phyloP scores from a whole-genome alignment of 129 eudicot species.

The Saposhnikovia divaricata region DNA sequence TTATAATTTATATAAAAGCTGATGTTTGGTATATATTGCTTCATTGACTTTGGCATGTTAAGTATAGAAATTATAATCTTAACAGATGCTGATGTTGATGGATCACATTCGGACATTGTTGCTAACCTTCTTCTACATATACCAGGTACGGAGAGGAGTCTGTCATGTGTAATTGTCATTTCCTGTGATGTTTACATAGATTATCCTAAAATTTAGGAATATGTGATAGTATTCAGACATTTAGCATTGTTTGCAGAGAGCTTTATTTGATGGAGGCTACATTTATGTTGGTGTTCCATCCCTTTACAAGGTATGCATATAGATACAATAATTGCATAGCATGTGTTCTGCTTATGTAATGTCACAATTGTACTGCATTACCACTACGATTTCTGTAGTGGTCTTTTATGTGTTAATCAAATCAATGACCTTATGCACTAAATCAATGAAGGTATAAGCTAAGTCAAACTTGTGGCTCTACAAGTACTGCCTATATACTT shows the following conservation, averaged over 20 bases:
- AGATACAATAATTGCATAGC: not conserved
- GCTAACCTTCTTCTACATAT: conserved; percentile 90
- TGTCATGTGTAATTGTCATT: not conserved
- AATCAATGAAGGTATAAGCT: not conserved
- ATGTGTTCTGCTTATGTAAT: not conserved
- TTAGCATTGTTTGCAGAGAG: conserved; percentile 49
- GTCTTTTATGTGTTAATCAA: not conserved
- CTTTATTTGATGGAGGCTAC: conserved; percentile 90
- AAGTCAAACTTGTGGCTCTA: not conserved
- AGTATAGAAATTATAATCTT: conserved; percentile 81
- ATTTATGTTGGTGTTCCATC: conserved; percentile 99
- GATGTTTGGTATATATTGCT: too few species aligned
- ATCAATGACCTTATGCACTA: not conserved
- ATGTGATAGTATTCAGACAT: conserved; percentile 1
- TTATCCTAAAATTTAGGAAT: not conserved
- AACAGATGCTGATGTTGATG: conserved; percentile 99
- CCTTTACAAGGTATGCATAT: conserved; percentile 62
- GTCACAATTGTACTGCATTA: not conserved
- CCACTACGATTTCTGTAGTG: not conserved
- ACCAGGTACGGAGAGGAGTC: conserved; percentile 55
- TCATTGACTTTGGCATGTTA: too few species aligned
- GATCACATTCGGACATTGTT: conserved; percentile 86
- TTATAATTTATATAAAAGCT: too few species aligned
- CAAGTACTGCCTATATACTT: not conserved
- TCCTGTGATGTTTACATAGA: not conserved